Percentiles rank a stretch among this genome's conserved stretches.
phyloP scores from a whole-genome alignment of 1,284 basidiomycete genomes.

The Coniophora puteana region DNA sequence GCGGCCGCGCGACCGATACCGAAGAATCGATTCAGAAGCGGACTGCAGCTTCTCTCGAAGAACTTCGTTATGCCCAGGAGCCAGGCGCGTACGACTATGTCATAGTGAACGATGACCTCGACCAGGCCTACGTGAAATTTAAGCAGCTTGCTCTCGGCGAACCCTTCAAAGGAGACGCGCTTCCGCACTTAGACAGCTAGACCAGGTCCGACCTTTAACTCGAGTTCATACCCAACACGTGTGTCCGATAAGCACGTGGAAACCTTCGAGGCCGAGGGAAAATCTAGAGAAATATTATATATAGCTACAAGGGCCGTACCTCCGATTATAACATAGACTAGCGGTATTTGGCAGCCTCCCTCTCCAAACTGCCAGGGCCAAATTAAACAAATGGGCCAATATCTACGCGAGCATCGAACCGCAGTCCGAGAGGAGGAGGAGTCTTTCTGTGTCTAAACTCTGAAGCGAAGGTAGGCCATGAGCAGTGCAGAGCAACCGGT shows the following conservation, averaged over 20 bases:
- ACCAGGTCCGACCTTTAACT: too few species aligned
- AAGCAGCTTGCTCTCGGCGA: conserved; percentile 72
- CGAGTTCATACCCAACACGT: neutral
- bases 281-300: neutral
- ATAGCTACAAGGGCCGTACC: neutral
- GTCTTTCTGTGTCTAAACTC: conserved; percentile 26
- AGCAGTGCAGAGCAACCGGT: conserved; percentile 86
- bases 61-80: conserved; percentile 84
- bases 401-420: too few species aligned
- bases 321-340: too few species aligned
- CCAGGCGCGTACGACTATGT: conserved; percentile 77
- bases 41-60: conserved; percentile 76
- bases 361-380: too few species aligned
- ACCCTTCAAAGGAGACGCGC: conserved; percentile 43
- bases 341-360: too few species aligned
- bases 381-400: too few species aligned
- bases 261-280: neutral
- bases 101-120: conserved; percentile 91
- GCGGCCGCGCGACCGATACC: conserved; percentile 83
- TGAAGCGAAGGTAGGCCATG: conserved; percentile 81
- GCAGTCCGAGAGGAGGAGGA: too few species aligned
- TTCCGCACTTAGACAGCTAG: conserved; percentile 60
- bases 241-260: neutral
- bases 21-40: conserved; percentile 73
- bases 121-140: conserved; percentile 75